Evolutionary conservation across 306 rosid genomes (phyloP), one percentile per base, ranked within the genome.

Genomic region (Quercus wislizeni): DNA sequence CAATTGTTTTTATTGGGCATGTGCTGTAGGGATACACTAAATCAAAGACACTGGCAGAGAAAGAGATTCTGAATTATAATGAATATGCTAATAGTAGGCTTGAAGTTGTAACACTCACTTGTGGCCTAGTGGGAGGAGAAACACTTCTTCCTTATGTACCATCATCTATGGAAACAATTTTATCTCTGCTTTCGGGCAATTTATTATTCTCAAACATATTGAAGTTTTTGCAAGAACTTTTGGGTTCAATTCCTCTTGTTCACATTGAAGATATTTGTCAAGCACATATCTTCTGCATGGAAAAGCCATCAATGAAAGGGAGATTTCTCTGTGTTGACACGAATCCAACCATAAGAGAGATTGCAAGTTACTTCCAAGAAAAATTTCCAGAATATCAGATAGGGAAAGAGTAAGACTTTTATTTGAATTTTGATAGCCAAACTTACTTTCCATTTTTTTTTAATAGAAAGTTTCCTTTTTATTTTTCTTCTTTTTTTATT

Each of bases 91-190:
- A 65, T 27, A 30, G 80, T 15, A 76, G 69, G 75, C 1, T 88
- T 14, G 89, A 90, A 75, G 94, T 83, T 21, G 94, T 83, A 21
- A 84, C 85, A 6, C 62, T 90, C 10, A 81, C 58, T 51, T 77
- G 82, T 79, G 94, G 90, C 4, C 43, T 76, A 0, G 86, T 88
- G 41, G 94, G 90, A 82, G 91, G 91, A 46, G 87, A 82, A 28
- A 65, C 63, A 13, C 74, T 76, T 33, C 82, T 84, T 0, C 63
- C 77, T 15, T 46, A 51, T 73, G 15, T n/a, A 68, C 21, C 85
- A 0, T 0, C 0, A 17, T 76, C 64, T 35, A 64, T 71, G 73
- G 41, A 27, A 14, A 5, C 14, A 11, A 3, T 83, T 1, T 3
- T 76, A 46, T 77, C 90, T 58, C 90, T 55, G 28, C 27, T 87